Evolutionary conservation across 73 alveolate species (phyloP).

Genomic region (Diophrys sp.): DNA sequence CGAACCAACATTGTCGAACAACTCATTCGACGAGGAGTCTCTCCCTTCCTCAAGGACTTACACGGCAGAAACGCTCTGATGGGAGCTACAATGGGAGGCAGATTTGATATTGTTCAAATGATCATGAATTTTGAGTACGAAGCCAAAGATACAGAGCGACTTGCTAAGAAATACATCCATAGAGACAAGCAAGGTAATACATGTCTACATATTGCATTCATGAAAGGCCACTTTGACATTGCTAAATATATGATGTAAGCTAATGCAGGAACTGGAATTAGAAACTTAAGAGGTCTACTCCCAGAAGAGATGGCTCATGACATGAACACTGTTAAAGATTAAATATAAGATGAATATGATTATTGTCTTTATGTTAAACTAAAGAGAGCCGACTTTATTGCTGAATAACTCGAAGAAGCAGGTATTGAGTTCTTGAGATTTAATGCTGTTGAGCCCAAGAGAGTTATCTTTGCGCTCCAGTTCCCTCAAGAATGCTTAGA

Average conservation of each 20-base stretch:
- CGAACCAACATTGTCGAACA: slow-evolving; percentile 15
- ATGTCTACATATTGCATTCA: slow-evolving; percentile 21
- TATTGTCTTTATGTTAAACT: neutral
- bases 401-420: neutral
- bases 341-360: neutral
- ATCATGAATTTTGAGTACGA: neutral
- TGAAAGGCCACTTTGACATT: slow-evolving; percentile 9
- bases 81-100: slow-evolving; percentile 25
- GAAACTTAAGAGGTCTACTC: slow-evolving; percentile 29
- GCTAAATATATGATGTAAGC: slow-evolving; percentile 5
- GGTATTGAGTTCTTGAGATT: neutral
- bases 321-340: neutral
- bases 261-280: neutral
- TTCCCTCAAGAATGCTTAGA: neutral
- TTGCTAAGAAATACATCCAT: neutral
- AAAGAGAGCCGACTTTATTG: neutral
- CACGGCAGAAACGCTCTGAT: slow-evolving; percentile 16
- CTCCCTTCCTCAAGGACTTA: slow-evolving; percentile 10
- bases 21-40: slow-evolving; percentile 15
- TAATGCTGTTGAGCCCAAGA: neutral
- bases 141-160: neutral
- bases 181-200: slow-evolving; percentile 27
- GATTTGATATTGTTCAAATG: slow-evolving; percentile 7
- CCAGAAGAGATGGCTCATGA: slow-evolving; percentile 21
- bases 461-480: neutral